These are phyloP conservation scores for Helichrysum umbraculigerum DNA, from an alignment of 129 eudicot genomes.

Conservation along the genomic window DNA sequence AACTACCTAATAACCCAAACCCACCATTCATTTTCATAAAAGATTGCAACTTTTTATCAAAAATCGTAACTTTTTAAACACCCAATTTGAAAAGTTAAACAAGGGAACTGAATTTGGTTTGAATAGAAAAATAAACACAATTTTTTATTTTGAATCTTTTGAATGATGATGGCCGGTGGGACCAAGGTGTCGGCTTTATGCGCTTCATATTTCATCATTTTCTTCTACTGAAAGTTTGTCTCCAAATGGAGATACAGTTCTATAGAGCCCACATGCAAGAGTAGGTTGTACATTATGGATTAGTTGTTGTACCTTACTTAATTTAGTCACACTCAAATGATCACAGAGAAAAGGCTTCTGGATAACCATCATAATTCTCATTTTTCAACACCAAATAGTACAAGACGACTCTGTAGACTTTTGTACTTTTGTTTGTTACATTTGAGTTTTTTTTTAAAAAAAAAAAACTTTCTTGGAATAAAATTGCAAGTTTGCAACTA, in stretches of 20 bases:
- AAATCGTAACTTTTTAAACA: not conserved
- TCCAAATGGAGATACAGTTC: slow-evolving; percentile 23
- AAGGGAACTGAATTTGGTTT: slow-evolving; percentile 5
- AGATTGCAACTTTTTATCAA: not conserved
- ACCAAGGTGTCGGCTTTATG: slow-evolving; percentile 61
- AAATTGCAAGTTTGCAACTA: no score
- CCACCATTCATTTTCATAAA: slow-evolving; percentile 31
- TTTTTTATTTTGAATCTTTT: not conserved
- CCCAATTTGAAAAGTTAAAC: not conserved
- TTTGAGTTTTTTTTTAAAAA: no score
- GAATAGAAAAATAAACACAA: not conserved
- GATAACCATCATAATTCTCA: not conserved
- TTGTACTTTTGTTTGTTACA: not conserved
- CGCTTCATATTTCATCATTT: slow-evolving; percentile 42
- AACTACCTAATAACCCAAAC: slow-evolving; percentile 14
- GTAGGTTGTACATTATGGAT: not conserved
- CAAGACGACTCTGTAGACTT: not conserved
- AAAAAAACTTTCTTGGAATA: no score
- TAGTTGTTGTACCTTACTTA: slow-evolving; percentile 12
- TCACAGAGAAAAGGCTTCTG: slow-evolving; percentile 7
- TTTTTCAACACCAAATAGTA: slow-evolving; percentile 4
- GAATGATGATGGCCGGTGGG: slow-evolving; percentile 28
- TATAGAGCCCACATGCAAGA: not conserved
- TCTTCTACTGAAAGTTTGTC: slow-evolving; percentile 37
- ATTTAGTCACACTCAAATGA: not conserved